These are phyloP conservation scores for Plectosphaerella cucumerina DNA, from an alignment of 2,329 filamentous ascomycete species.

Conservation along the genomic window DNA sequence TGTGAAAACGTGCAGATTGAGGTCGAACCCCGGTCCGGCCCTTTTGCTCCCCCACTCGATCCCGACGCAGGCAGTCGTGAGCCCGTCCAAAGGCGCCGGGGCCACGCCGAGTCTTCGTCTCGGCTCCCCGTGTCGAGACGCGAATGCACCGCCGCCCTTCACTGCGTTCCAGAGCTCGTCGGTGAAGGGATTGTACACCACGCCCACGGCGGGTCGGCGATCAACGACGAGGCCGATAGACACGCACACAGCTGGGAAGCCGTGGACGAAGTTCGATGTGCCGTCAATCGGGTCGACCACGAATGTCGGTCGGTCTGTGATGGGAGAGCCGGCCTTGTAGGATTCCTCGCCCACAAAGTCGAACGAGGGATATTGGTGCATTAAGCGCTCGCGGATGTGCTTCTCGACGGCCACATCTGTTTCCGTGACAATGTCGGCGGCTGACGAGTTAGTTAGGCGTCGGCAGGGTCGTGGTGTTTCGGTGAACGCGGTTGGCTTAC, in stretches of 20 bases:
- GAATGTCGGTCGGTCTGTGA: slow-evolving; percentile 68
- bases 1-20: slow-evolving; percentile 64
- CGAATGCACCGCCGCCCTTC: slow-evolving; percentile 61
- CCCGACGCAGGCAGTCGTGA: slow-evolving; percentile 62
- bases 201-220: slow-evolving; percentile 60
- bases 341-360: slow-evolving; percentile 75
- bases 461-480: too few relatives aligned
- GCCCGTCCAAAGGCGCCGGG: slow-evolving; percentile 52
- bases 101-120: slow-evolving; percentile 35
- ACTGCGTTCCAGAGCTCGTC: slow-evolving; percentile 66
- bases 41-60: slow-evolving; percentile 72
- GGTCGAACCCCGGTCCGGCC: slow-evolving; percentile 63
- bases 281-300: slow-evolving; percentile 81
- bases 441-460: slow-evolving; percentile 39
- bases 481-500: slow-evolving; percentile 32
- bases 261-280: slow-evolving; percentile 77
- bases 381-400: slow-evolving; percentile 52
- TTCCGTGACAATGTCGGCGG: slow-evolving; percentile 65
- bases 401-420: slow-evolving; percentile 62
- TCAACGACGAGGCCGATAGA: slow-evolving; percentile 68
- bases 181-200: slow-evolving; percentile 77
- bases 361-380: slow-evolving; percentile 49
- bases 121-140: slow-evolving; percentile 12
- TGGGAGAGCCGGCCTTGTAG: slow-evolving; percentile 58
- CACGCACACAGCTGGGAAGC: slow-evolving; percentile 70